phyloP scores from a whole-genome alignment of 164 flowering plant genomes.

The Tetrastigma voinierianum region DNA sequence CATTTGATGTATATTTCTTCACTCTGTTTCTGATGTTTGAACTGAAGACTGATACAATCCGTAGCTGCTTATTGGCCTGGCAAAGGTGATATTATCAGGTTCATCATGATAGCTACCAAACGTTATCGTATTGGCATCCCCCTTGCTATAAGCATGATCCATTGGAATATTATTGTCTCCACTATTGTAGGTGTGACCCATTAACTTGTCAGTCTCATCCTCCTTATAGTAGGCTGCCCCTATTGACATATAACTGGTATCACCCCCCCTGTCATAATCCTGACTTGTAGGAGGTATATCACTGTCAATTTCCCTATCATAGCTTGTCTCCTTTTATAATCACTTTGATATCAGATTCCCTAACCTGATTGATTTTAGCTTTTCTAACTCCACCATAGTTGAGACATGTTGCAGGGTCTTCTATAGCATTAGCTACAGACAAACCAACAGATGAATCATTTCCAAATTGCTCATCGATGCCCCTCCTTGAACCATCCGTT shows the following conservation, averaged over 20 bases:
- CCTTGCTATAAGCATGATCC: slow-evolving; percentile 25
- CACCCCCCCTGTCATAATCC: slow-evolving; percentile 14
- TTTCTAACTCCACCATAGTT: slow-evolving; percentile 49
- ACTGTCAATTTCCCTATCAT: slow-evolving; percentile 8
- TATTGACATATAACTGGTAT: slow-evolving; percentile 19
- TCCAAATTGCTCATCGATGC: slow-evolving; percentile 32
- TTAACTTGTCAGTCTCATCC: slow-evolving; percentile 21
- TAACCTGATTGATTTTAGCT: slow-evolving; percentile 50
- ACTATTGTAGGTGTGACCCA: slow-evolving; percentile 20
- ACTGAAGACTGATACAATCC: slow-evolving; percentile 34
- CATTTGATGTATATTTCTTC: slow-evolving; percentile 29
- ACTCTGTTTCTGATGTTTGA: slow-evolving; percentile 26
- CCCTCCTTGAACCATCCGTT: slow-evolving; percentile 26
- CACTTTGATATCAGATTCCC: slow-evolving; percentile 36
- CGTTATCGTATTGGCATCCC: slow-evolving; percentile 30
- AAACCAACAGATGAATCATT: slow-evolving; percentile 39
- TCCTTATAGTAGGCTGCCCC: slow-evolving; percentile 24
- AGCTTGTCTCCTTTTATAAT: slow-evolving; percentile 23
- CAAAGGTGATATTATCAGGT: slow-evolving; percentile 28
- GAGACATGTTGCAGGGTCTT: slow-evolving; percentile 37
- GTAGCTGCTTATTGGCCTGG: slow-evolving; percentile 33
- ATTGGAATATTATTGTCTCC: slow-evolving; percentile 22
- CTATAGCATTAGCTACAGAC: slow-evolving; percentile 46
- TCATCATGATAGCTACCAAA: slow-evolving; percentile 53
- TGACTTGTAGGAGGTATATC: slow-evolving; percentile 10